A percentile compares a stretch with the other conserved stretches of the same genome.
These are phyloP conservation scores for Gnomoniopsis smithogilvyi DNA, from an alignment of 2,329 filamentous ascomycete genomes.

Conservation along the genomic window DNA sequence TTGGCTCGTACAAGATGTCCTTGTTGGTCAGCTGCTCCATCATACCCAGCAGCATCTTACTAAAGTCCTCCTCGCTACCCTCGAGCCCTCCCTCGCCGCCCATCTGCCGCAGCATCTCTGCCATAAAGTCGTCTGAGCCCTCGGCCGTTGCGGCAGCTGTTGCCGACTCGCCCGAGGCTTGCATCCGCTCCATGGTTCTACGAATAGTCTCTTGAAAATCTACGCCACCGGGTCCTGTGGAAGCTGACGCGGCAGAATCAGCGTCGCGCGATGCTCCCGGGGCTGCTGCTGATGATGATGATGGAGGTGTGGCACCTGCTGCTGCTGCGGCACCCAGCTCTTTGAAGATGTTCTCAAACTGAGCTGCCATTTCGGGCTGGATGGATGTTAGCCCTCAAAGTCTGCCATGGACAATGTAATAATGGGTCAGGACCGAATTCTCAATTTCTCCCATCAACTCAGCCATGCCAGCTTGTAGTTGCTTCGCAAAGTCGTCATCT, in stretches of 20 bases:
- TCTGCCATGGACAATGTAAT: neutral
- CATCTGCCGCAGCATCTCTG: constrained; percentile 90
- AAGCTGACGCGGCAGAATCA: constrained; percentile 21
- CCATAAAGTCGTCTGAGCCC: constrained; percentile 73
- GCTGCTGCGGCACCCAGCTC: constrained; percentile 58
- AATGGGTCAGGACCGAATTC: constrained; percentile 44
- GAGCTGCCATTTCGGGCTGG: constrained; percentile 69
- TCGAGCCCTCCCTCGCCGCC: constrained; percentile 44
- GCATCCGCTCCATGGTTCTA: constrained; percentile 94
- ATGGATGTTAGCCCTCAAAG: neutral
- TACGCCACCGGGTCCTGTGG: constrained; percentile 27
- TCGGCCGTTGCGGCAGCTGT: constrained; percentile 72
- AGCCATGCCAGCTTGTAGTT: constrained; percentile 89
- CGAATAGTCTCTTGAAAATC: constrained; percentile 93
- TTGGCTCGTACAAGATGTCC: constrained; percentile 96
- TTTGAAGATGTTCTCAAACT: constrained; percentile 76
- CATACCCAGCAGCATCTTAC: constrained; percentile 94
- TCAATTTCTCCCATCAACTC: constrained; percentile 72
- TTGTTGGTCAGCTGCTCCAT: constrained; percentile 99
- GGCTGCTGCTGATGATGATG: constrained; percentile 20
- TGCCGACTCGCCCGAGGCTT: constrained; percentile 80
- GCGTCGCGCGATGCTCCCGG: constrained; percentile 23
- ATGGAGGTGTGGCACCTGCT: constrained; percentile 25
- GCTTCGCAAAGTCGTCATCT: constrained; percentile 79
- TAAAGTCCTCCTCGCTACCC: constrained; percentile 77